phyloP scores from a whole-genome alignment of 306 rosid species.

The Amphicarpaea edgeworthii region DNA sequence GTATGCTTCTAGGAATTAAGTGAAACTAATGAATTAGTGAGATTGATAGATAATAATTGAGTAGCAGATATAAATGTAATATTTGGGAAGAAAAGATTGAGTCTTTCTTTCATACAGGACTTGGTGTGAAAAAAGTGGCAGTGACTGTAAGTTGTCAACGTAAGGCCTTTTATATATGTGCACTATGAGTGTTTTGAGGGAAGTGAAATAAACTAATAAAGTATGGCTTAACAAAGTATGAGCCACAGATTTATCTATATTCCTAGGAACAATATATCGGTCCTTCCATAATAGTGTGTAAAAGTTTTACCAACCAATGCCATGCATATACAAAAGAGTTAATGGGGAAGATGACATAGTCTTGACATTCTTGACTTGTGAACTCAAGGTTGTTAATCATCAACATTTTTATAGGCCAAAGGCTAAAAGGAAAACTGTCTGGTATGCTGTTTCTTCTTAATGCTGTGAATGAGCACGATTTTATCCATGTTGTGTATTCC shows the following conservation, averaged over 20 bases:
- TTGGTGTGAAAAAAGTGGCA: conserved; percentile 19
- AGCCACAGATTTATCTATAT: conserved; percentile 29
- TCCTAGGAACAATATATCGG: not conserved
- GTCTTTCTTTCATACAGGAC: conserved; percentile 19
- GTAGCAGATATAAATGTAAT: not conserved
- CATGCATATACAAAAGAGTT: conserved; percentile 7
- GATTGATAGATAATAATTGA: not conserved
- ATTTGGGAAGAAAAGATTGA: not conserved
- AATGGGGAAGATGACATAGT: conserved; percentile 10
- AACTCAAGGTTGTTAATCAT: conserved; percentile 7
- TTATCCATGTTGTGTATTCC: conserved; percentile 22
- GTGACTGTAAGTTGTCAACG: conserved; percentile 1
- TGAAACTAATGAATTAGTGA: conserved; percentile 1
- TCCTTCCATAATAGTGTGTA: conserved; percentile 18
- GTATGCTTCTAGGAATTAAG: conserved; percentile 32
- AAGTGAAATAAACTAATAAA: not conserved
- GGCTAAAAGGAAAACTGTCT: conserved; percentile 5
- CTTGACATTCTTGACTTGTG: conserved; percentile 22
- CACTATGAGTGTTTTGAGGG: conserved; percentile 23
- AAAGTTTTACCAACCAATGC: conserved; percentile 27
- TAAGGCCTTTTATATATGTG: too few relatives aligned
- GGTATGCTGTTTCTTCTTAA: conserved; percentile 21
- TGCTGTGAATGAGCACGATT: not conserved
- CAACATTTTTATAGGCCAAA: conserved; percentile 7
- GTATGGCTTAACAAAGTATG: not conserved